Conservation (phyloP, 768 basidiomycete genomes). For the Termitomyces sp. region DNA sequence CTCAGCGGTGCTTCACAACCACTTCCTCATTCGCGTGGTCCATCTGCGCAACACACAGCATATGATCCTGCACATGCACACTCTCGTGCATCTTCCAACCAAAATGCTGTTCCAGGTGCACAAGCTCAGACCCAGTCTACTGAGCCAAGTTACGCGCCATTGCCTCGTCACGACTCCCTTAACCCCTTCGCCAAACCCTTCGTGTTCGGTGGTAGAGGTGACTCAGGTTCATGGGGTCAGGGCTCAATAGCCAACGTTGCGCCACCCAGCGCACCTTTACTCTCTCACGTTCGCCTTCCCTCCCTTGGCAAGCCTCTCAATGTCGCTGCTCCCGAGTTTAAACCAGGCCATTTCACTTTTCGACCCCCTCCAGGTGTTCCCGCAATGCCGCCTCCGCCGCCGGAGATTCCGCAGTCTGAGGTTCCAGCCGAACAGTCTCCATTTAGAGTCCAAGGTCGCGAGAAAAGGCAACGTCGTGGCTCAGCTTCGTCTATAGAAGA, state of each 20-base stretch:
- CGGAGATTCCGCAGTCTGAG: conserved; percentile 24
- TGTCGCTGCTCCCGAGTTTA: conserved; percentile 77
- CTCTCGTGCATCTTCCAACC: conserved; percentile 50
- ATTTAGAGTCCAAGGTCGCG: conserved; percentile 64
- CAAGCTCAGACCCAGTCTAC: conserved; percentile 22
- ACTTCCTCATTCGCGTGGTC: conserved; percentile 61
- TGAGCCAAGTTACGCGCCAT: conserved; percentile 17
- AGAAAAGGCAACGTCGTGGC: conserved; percentile 70
- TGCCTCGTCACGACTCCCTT: conserved; percentile 38
- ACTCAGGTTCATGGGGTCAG: conserved; percentile 27
- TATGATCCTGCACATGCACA: conserved; percentile 65
- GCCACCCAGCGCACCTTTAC: conserved; percentile 30
- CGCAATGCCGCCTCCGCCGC: conserved; percentile 39
- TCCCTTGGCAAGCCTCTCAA: conserved; percentile 72
- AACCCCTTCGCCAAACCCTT: conserved; percentile 86
- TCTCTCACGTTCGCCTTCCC: conserved; percentile 39
- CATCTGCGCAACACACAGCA: conserved; percentile 57
- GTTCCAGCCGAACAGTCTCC: conserved; percentile 36
- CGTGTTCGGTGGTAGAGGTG: conserved; percentile 57
- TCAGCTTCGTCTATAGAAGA: conserved; percentile 45
- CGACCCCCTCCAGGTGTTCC: conserved; percentile 66
- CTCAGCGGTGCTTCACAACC: conserved; percentile 44
- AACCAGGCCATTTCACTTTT: conserved; percentile 75
- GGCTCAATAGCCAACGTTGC: conserved; percentile 29
- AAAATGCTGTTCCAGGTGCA: conserved; percentile 11